Evolutionary conservation across 1,139 yeast genomes (phyloP).

Genomic region (Barnettozyma hawaiiensis): DNA sequence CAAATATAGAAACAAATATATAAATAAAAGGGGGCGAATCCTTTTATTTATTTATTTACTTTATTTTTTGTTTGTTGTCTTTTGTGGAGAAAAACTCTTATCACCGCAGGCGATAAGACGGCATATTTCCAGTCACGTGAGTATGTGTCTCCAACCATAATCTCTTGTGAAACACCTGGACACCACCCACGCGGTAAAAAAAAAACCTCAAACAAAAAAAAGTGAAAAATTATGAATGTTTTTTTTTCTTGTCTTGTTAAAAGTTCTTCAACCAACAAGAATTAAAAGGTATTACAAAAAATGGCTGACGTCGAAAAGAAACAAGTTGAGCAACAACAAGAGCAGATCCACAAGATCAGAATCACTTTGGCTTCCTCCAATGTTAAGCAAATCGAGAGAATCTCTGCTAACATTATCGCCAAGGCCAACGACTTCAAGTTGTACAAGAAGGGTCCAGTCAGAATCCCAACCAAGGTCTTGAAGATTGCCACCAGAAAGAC

Average conservation of each 20-base stretch:
- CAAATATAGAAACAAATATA: too few species aligned
- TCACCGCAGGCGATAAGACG: slow-evolving; percentile 9
- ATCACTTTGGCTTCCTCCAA: slow-evolving; percentile 98
- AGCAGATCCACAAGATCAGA: slow-evolving; percentile 94
- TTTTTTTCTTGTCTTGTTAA: not conserved
- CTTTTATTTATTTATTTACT: too few species aligned
- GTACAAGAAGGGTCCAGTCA: slow-evolving; percentile 96
- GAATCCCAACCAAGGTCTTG: slow-evolving; percentile 99
- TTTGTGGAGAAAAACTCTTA: slow-evolving; percentile 7
- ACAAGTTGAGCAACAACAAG: slow-evolving; percentile 79
- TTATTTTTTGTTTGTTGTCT: too few species aligned
- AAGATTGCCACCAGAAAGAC: slow-evolving; percentile 99
- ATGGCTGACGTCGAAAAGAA: slow-evolving; percentile 87
- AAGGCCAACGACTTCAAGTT: slow-evolving; percentile 82
- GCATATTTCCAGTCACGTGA: not conserved
- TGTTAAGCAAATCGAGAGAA: slow-evolving; percentile 96
- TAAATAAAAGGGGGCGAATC: too few species aligned
- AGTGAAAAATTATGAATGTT: slow-evolving; percentile 11
- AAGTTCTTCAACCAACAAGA: slow-evolving; percentile 23
- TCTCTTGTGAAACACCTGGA: slow-evolving; percentile 9
- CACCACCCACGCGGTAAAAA: slow-evolving; percentile 22
- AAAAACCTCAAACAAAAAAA: slow-evolving; percentile 9
- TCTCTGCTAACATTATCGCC: slow-evolving; percentile 80
- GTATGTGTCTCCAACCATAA: not conserved
- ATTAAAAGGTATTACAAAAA: slow-evolving; percentile 39